Percentiles rank a stretch among this genome's conserved stretches.
Conservation (phyloP, 345 rosid species). For the Aethionema arabicum region DNA sequence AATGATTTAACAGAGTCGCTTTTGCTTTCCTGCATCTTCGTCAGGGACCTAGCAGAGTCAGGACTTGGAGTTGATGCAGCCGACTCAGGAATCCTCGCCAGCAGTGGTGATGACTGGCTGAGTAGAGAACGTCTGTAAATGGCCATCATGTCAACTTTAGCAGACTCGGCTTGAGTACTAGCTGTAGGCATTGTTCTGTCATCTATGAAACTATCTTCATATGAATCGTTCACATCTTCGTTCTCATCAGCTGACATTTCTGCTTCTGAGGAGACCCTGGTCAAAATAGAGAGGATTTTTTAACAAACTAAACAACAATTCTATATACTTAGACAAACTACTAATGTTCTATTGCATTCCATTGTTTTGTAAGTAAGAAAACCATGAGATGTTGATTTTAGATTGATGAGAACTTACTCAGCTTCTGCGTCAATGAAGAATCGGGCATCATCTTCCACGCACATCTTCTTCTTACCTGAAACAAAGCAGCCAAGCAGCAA, state of each 20-base stretch:
- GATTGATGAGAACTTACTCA: slow-evolving; percentile 57
- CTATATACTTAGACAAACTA: not conserved
- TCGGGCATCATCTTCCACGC: slow-evolving; percentile 32
- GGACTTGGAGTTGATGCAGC: slow-evolving; percentile 41
- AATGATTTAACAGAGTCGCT: slow-evolving; percentile 45
- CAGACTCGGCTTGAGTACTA: slow-evolving; percentile 54
- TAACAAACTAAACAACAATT: slow-evolving; percentile 16
- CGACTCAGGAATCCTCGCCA: slow-evolving; percentile 36
- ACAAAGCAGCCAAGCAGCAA: slow-evolving; percentile 26
- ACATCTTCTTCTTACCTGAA: slow-evolving; percentile 60
- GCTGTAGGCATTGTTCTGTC: slow-evolving; percentile 61
- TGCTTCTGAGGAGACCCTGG: slow-evolving; percentile 76
- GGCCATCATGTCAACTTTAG: slow-evolving; percentile 82
- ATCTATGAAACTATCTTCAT: slow-evolving; percentile 86
- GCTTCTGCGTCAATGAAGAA: slow-evolving; percentile 81
- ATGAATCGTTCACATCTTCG: slow-evolving; percentile 47
- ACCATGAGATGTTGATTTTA: slow-evolving; percentile 9
- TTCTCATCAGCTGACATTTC: slow-evolving; percentile 71
- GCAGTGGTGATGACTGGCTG: slow-evolving; percentile 84
- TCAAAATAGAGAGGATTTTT: slow-evolving; percentile 3
- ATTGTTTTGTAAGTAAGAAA: slow-evolving; percentile 17
- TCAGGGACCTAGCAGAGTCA: slow-evolving; percentile 34
- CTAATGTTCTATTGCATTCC: slow-evolving; percentile 4
- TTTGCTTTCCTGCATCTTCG: slow-evolving; percentile 39
- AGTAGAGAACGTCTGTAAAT: slow-evolving; percentile 94